Conservation (phyloP, 768 basidiomycete genomes). For the Mycena kentingensis region DNA sequence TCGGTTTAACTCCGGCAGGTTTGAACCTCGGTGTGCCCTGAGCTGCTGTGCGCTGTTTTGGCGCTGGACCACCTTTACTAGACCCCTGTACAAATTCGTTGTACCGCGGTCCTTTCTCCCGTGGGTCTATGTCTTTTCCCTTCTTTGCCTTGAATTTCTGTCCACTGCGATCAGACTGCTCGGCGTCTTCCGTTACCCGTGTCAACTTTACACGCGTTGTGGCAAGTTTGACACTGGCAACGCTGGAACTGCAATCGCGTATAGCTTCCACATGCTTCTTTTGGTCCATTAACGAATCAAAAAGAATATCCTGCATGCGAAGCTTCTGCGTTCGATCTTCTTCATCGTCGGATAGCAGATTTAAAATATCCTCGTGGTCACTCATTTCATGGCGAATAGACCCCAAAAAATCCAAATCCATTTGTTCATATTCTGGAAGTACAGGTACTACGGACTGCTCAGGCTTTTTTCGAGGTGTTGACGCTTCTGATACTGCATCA, state of each 20-base stretch:
- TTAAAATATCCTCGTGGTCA: not conserved
- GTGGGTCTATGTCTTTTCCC: not conserved
- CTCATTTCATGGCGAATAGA: not conserved
- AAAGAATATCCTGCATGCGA: not conserved
- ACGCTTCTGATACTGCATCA: not conserved
- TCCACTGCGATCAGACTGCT: not conserved
- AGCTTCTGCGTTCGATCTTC: not conserved
- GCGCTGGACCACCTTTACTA: not conserved
- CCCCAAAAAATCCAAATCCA: not conserved
- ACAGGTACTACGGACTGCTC: not conserved
- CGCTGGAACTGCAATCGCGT: not conserved
- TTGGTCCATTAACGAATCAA: not conserved
- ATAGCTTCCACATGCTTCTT: not conserved
- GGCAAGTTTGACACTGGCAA: too few species aligned
- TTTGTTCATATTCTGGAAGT: not conserved
- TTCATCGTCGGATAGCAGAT: not conserved
- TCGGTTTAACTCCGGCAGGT: not conserved
- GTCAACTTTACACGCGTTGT: not conserved
- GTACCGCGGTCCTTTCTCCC: not conserved
- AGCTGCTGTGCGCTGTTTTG: too few species aligned
- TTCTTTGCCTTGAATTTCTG: not conserved
- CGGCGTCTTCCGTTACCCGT: not conserved
- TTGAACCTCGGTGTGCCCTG: too few species aligned
- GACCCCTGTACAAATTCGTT: not conserved
- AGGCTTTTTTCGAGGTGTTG: not conserved